Evolutionary conservation across 1,139 yeast genomes (phyloP).

Genomic region (Candida glucosophila): DNA sequence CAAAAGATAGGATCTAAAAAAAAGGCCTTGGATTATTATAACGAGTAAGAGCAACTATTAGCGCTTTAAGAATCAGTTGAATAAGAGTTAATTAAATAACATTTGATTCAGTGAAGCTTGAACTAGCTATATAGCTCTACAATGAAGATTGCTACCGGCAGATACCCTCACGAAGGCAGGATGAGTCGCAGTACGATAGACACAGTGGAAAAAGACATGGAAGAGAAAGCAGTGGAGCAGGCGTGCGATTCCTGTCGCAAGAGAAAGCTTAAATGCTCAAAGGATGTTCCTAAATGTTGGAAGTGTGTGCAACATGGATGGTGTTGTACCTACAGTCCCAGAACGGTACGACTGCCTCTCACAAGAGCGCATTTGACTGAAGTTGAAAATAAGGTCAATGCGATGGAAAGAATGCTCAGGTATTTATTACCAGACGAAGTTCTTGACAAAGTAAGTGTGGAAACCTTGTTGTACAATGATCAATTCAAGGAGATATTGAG

Average conservation of each 20-base stretch:
- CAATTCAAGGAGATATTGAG: conserved; percentile 15
- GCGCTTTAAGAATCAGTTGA: too few species aligned
- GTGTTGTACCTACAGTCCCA: conserved; percentile 72
- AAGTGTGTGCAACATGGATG: conserved; percentile 69
- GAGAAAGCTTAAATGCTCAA: conserved; percentile 49
- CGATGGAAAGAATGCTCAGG: conserved; percentile 45
- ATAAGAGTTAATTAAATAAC: too few species aligned
- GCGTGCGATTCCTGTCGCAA: conserved; percentile 56
- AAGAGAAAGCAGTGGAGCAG: conserved; percentile 39
- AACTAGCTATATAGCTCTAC: too few species aligned
- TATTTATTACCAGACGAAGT: conserved; percentile 22
- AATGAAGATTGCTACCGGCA: conserved; percentile 4
- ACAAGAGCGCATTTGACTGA: conserved; percentile 75
- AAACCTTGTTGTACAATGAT: conserved; percentile 15
- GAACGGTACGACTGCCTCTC: conserved; percentile 69
- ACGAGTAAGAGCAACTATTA: too few species aligned
- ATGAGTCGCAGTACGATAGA: too few species aligned
- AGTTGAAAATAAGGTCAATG: conserved; percentile 57
- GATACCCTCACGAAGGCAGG: conserved; percentile 1
- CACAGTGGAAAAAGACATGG: too few species aligned
- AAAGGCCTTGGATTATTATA: too few species aligned
- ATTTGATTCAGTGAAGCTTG: too few species aligned
- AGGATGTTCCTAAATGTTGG: conserved; percentile 66
- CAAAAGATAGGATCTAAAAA: too few species aligned
- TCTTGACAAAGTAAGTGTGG: conserved; percentile 11